These are phyloP conservation scores for Xylariomycetidae sp. DNA, from an alignment of 2,329 filamentous ascomycete genomes.

Conservation along the genomic window DNA sequence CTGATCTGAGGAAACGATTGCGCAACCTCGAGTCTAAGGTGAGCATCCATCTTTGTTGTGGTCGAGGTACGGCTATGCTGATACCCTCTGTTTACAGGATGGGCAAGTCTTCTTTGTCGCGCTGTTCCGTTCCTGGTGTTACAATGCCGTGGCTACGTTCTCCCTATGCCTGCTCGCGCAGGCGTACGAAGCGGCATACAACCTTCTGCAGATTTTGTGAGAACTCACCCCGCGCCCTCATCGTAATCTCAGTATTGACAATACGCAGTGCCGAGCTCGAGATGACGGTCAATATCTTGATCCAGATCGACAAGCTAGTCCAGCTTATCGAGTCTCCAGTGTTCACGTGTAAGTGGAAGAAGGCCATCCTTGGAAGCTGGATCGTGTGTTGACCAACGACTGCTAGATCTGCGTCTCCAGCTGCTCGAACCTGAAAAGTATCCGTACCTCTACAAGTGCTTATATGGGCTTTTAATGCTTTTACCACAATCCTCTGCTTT, in stretches of 20 bases:
- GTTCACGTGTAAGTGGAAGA: constrained; percentile 77
- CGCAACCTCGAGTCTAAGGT: constrained; percentile 86
- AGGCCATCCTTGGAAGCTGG: not conserved
- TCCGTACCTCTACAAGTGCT: constrained; percentile 93
- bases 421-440: constrained; percentile 92
- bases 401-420: constrained; percentile 87
- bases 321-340: constrained; percentile 95
- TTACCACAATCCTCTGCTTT: constrained; percentile 98
- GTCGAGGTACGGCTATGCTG: no score
- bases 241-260: constrained; percentile 11
- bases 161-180: constrained; percentile 92
- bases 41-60: no score
- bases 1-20: constrained; percentile 83
- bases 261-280: constrained; percentile 79
- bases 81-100: constrained; percentile 66
- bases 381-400: no score
- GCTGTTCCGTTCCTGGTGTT: constrained; percentile 94
- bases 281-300: constrained; percentile 98
- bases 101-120: constrained; percentile 94
- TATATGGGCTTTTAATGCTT: constrained; percentile 95
- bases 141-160: constrained; percentile 96
- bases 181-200: constrained; percentile 96
- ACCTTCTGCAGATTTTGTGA: constrained; percentile 91
- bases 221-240: constrained; percentile 21
- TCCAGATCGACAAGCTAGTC: constrained; percentile 97